A percentile compares a stretch with the other conserved stretches of the same genome.
These are phyloP conservation scores for Chytriomyces sp. DNA, from an alignment of 192 early-diverging fungal species.

Conservation along the genomic window DNA sequence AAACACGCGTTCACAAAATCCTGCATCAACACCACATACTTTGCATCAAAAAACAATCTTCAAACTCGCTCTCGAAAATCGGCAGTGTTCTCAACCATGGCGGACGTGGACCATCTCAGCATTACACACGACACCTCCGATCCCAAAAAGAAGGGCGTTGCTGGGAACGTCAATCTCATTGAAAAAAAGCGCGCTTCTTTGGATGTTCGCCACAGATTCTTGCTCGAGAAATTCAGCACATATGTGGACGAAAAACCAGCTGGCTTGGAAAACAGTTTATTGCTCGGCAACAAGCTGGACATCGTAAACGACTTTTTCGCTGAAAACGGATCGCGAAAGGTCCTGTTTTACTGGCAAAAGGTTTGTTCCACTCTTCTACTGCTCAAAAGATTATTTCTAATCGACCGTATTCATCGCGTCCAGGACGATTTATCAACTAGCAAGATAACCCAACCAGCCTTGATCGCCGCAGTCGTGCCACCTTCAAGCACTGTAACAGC, in stretches of 20 bases:
- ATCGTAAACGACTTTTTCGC: conserved; percentile 66
- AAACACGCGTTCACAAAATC: no score
- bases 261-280: conserved; percentile 58
- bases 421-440: conserved; percentile 21
- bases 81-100: not conserved
- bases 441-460: not conserved
- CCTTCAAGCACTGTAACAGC: not conserved
- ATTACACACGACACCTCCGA: not conserved
- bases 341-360: conserved; percentile 69
- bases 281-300: conserved; percentile 64
- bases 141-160: conserved; percentile 39
- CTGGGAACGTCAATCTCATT: conserved; percentile 38
- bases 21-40: no score
- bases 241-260: conserved; percentile 64
- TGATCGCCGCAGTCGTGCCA: not conserved
- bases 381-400: conserved; percentile 18
- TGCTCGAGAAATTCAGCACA: conserved; percentile 64
- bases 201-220: conserved; percentile 61
- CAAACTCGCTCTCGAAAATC: no score
- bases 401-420: not conserved
- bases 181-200: conserved; percentile 64
- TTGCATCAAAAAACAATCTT: no score
- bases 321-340: conserved; percentile 58
- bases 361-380: conserved; percentile 15
- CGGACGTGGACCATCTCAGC: conserved; percentile 17